Conservation (phyloP, 805 yeast species). For the Diddensiella caesifluorescens region DNA sequence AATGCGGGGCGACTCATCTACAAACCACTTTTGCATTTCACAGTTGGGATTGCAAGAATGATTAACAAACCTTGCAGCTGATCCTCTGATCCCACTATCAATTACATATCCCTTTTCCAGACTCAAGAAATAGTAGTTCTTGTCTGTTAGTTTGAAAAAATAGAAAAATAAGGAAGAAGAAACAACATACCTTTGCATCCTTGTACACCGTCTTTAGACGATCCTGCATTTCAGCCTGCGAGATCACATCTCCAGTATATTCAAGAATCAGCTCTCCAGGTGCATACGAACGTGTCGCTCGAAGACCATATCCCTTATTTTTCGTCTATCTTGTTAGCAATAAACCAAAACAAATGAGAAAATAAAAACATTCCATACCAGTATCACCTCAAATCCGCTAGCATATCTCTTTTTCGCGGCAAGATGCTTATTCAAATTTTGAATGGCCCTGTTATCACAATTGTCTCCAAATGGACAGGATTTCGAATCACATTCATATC, state of each 20-base stretch:
- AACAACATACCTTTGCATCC: slow-evolving; percentile 15
- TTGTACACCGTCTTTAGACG: slow-evolving; percentile 35
- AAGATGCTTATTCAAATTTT: slow-evolving; percentile 22
- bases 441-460: slow-evolving; percentile 39
- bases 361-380: slow-evolving; percentile 3
- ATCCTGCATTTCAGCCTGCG: slow-evolving; percentile 35
- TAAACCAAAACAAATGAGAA: not conserved
- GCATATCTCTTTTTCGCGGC: slow-evolving; percentile 22
- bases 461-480: slow-evolving; percentile 33
- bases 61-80: slow-evolving; percentile 46
- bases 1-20: slow-evolving; percentile 40
- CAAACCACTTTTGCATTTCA: slow-evolving; percentile 46
- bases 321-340: slow-evolving; percentile 27
- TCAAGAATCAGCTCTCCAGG: slow-evolving; percentile 42
- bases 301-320: slow-evolving; percentile 40
- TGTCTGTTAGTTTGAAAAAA: not conserved
- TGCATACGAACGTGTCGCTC: slow-evolving; percentile 35
- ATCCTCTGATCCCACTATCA: slow-evolving; percentile 42
- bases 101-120: slow-evolving; percentile 41
- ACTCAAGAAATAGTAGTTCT: slow-evolving; percentile 39
- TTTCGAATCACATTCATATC: slow-evolving; percentile 33
- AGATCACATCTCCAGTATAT: slow-evolving; percentile 47
- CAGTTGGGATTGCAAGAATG: slow-evolving; percentile 47
- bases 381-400: slow-evolving; percentile 27
- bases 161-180: not conserved